Base-by-base conservation (phyloP, 768 basidiomycete genomes). In the Auriscalpium vulgare region DNA sequence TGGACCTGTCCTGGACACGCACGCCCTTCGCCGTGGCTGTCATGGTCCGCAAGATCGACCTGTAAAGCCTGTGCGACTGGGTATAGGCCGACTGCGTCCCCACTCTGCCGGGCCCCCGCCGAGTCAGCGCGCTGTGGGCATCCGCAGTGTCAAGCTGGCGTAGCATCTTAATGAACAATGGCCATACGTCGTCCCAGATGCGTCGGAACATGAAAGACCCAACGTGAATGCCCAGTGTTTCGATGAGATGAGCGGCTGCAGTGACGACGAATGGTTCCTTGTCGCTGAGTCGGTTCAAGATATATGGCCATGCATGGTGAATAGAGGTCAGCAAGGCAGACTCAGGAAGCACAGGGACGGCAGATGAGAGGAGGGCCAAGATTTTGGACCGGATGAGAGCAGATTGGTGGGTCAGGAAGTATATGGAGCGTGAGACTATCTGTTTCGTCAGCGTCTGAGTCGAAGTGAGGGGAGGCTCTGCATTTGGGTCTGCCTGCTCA, bases 181-280 rank as follows among this genome's bases (percentile, higher is more conserved):
- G 95, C 95, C 95, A 98, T 17, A 93, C 79, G 59, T 97, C 90
- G 61, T 97, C 91, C 82, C 94, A 88, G 36, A 98, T 79, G 54
- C 88, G 76, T 37, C 82, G 75, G 50, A 79, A 79, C 89, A 98
- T 95, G 71, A 91, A 97, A 53, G 80, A 81, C 23, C 95, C 97
- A 29, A 84, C 80, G 61, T 89, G 75, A 38, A 65, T 71, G 0
- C 83, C 80, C 40, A 99, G 74, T 1, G 80, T 71, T 61, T 89
- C 87, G n/a, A 97, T 72, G 46, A 97, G 72, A 4, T 70, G 72
- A 1, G 87, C 84, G 1, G 91, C 85, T 21, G 88, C 87, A 53
- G 80, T 80, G 59, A 93, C 81, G 34, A 98, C 92, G 62, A 83
- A 94, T 0, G 83, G 72, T 65, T 94, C 88, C 0, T 75, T 46